Evolutionary conservation across 306 rosid genomes (phyloP), one percentile per base, ranked within the genome.

Genomic region (Cicer bijugum): DNA sequence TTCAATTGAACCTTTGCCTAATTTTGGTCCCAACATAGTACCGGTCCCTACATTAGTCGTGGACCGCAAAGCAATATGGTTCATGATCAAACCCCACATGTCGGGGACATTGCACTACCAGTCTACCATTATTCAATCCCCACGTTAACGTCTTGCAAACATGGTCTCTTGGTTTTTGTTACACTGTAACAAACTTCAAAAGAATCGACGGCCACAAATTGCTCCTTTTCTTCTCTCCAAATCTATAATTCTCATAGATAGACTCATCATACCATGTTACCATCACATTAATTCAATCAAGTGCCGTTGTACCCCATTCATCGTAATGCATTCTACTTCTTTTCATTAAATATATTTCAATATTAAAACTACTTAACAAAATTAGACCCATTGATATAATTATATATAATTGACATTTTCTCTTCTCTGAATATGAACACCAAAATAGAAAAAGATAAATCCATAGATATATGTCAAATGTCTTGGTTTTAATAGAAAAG

Each of bases 1-100:
- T 46, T 71, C 47, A 14, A 73, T 56, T 78, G 75, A 78, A 82
- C 71, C 70, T 64, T 55, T 76, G 51, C 81, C 84, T 8, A 81
- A 81, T 64, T 57, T 15, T 80, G 84, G 70, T 42, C 75, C 66
- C 50, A 76, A 65, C 71, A 44, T 71, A 12, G 75, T 11, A 51
- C 45, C 17, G 11, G 73, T 69, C 74, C 79, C 83, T 68, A 65
- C 81, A 80, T 85, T 82, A 75, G 83, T 80, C 46, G 53, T 78
- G 91, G 88, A 79, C 93, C 89, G 67, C 72, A 84, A 52, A 84
- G 84, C 70, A 76, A 84, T 63, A 74, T 80, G 59, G 75, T 58
- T 81, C 63, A 78, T 63, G 38, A 46, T 19, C 14, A 8, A 84
- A 77, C 66, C 93, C 96, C 88, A 86, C 92, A 67, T 91, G 98